Evolutionary conservation across 306 rosid genomes (phyloP).

Genomic region (Vachellia pachyceras): DNA sequence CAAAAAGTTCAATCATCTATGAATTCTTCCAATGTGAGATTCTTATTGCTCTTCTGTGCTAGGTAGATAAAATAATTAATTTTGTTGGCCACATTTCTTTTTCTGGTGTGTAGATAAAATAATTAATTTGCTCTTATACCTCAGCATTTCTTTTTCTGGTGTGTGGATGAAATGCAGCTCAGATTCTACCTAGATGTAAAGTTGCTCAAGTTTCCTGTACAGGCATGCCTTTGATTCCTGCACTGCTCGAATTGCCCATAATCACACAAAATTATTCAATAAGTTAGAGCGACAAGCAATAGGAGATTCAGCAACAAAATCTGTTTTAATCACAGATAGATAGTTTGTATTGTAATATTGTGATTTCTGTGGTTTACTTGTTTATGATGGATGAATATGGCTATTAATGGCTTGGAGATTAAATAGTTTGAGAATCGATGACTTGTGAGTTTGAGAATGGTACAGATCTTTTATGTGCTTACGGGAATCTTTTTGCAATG

Average conservation of each 20-base stretch:
- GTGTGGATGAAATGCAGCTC: slow-evolving; percentile 5
- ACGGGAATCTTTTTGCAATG: background rate
- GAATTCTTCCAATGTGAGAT: slow-evolving; percentile 76
- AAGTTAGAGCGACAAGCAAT: background rate
- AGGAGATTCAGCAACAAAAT: slow-evolving; percentile 9
- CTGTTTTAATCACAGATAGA: background rate
- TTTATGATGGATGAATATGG: background rate
- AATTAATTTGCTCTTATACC: slow-evolving; percentile 11
- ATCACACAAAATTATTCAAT: slow-evolving; percentile 14
- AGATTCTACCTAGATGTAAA: slow-evolving; percentile 27
- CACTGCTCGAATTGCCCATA: background rate
- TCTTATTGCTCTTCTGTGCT: slow-evolving; percentile 30
- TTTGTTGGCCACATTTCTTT: slow-evolving; percentile 2
- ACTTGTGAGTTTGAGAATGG: background rate
- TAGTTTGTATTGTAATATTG: background rate
- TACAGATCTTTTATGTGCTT: background rate
- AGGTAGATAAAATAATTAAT: slow-evolving; percentile 24
- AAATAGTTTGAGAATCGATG: background rate
- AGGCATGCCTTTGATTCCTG: background rate
- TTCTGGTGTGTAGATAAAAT: no score
- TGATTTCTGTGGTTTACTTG: background rate
- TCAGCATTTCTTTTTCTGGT: background rate
- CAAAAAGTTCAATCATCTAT: slow-evolving; percentile 70
- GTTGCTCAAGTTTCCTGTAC: slow-evolving; percentile 8
- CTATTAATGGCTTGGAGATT: background rate